Evolutionary conservation across 2,329 filamentous ascomycete genomes (phyloP).

Genomic region (Fusarium solani-melongenae): DNA sequence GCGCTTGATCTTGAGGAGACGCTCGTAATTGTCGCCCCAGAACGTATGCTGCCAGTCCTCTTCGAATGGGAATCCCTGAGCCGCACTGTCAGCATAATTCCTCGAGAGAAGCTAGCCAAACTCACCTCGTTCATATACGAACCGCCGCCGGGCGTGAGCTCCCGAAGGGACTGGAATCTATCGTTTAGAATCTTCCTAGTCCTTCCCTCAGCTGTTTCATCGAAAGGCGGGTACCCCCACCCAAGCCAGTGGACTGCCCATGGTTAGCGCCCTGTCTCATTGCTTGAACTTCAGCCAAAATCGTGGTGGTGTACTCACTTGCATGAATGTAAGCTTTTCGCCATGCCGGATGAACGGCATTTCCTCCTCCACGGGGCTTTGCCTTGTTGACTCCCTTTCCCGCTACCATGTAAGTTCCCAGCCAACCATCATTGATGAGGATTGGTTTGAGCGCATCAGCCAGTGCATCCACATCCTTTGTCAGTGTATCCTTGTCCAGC

Average conservation of each 20-base stretch:
- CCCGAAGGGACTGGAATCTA: not conserved
- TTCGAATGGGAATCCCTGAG: constrained; percentile 6
- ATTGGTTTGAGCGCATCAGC: constrained; percentile 52
- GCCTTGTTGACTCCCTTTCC: constrained; percentile 57
- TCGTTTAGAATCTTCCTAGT: not conserved
- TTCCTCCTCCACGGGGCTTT: constrained; percentile 55
- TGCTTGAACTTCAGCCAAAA: not conserved
- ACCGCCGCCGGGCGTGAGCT: not conserved
- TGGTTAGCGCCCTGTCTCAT: not conserved
- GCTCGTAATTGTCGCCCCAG: constrained; percentile 53
- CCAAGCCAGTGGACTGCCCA: constrained; percentile 1
- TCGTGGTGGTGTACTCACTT: constrained; percentile 43
- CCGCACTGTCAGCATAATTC: not conserved
- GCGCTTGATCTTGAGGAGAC: constrained; percentile 53
- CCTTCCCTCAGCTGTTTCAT: not conserved
- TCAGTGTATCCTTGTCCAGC: constrained; percentile 52
- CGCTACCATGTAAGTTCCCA: constrained; percentile 53
- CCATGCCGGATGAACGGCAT: constrained; percentile 63
- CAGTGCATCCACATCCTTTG: constrained; percentile 40
- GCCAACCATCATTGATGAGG: constrained; percentile 39
- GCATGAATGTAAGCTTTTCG: constrained; percentile 55
- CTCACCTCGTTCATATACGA: constrained; percentile 6
- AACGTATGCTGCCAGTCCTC: constrained; percentile 45
- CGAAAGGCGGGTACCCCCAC: constrained; percentile 6
- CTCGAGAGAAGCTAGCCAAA: not conserved